phyloP scores from a whole-genome alignment of 2,329 filamentous ascomycete species.

The Venturiaceae sp. region DNA sequence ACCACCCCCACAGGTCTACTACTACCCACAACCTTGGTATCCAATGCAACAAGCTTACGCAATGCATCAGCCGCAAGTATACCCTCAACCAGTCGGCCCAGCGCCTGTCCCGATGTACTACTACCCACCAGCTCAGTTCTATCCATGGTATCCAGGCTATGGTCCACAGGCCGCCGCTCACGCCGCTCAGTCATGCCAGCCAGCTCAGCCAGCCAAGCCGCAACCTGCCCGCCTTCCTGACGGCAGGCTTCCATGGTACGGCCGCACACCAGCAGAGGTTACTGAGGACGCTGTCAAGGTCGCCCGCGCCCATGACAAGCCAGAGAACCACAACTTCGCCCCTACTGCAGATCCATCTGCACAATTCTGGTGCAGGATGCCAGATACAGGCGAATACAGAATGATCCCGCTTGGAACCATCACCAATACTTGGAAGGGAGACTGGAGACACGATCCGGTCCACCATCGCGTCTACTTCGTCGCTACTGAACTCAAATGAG shows the following conservation, averaged over 20 bases:
- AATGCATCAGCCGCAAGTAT: not conserved
- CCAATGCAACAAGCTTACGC: not conserved
- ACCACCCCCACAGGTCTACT: not conserved
- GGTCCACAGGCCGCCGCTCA: not conserved
- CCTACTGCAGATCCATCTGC: not conserved
- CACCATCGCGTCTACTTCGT: not conserved
- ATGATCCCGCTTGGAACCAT: not conserved
- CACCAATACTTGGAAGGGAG: not conserved
- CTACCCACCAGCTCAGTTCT: not conserved
- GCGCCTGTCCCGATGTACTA: not conserved
- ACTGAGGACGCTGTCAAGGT: not conserved
- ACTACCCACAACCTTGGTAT: not conserved
- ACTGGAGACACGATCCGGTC: not conserved
- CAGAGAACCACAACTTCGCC: not conserved
- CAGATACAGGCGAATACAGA: not conserved
- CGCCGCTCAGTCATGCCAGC: not conserved
- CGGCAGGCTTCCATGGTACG: not conserved
- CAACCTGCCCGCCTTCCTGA: not conserved
- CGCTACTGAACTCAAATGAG: not conserved
- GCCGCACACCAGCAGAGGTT: conserved; percentile 1
- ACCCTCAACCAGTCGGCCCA: not conserved
- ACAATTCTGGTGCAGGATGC: not conserved
- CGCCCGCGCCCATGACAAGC: not conserved
- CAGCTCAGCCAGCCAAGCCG: not conserved
- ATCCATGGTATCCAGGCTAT: not conserved